A percentile compares a stretch with the other conserved stretches of the same genome.
Conservation (phyloP, 1,284 basidiomycete genomes). For the Austroboletus sp. region DNA sequence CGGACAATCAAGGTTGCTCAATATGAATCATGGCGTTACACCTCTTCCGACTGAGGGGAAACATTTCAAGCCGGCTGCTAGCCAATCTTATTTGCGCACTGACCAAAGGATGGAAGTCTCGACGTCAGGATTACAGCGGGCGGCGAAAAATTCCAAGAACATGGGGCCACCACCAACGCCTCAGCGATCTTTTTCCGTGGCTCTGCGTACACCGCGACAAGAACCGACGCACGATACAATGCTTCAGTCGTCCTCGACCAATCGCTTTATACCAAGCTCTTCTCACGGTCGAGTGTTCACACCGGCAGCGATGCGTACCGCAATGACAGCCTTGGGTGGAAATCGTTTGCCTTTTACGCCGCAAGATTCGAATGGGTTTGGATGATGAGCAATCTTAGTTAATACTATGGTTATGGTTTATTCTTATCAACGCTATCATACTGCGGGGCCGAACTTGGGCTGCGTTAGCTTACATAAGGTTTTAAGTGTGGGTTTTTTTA, state of each 20-base stretch:
- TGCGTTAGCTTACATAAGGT: too few species aligned
- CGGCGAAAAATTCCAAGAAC: conserved; percentile 7
- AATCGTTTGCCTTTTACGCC: conserved; percentile 49
- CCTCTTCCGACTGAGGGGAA: conserved; percentile 21
- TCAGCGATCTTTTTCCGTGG: conserved; percentile 28
- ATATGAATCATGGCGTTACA: conserved; percentile 17
- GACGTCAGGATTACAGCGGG: conserved; percentile 11
- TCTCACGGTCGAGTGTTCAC: conserved; percentile 15
- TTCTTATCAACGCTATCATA: too few species aligned
- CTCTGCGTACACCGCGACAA: conserved; percentile 19
- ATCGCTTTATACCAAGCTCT: conserved; percentile 27
- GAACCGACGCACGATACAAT: conserved; percentile 12
- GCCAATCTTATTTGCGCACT: conserved; percentile 6
- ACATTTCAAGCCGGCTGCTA: conserved; percentile 27
- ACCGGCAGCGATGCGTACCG: conserved; percentile 1
- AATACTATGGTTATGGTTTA: background rate
- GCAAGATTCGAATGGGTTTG: conserved; percentile 25
- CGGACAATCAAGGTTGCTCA: conserved; percentile 11
- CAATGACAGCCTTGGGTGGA: conserved; percentile 22
- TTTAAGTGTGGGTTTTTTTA: too few species aligned
- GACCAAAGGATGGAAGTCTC: conserved; percentile 10
- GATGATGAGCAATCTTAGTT: conserved; percentile 15
- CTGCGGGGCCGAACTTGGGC: background rate
- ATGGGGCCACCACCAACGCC: conserved; percentile 29
- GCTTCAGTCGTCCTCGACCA: conserved; percentile 16